Evolutionary conservation across 2,329 filamentous ascomycete species (phyloP).

Genomic region (Ophiocordyceps camponoti-rufipedis): DNA sequence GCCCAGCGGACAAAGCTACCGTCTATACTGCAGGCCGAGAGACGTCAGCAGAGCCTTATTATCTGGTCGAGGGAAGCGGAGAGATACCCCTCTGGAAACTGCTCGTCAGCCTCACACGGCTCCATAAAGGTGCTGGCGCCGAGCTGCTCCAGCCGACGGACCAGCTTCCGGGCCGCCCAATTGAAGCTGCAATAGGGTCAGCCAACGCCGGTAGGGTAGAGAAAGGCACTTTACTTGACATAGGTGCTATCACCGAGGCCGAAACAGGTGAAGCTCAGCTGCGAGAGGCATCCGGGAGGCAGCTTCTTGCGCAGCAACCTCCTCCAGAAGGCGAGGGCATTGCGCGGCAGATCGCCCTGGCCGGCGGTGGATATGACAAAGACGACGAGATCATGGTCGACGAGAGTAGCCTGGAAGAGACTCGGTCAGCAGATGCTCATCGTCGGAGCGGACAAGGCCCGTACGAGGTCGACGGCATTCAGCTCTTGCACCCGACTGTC

Average conservation of each 20-base stretch:
- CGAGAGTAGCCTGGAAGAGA: constrained; percentile 25
- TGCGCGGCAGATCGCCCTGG: constrained; percentile 81
- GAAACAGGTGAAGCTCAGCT: constrained; percentile 65
- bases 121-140: constrained; percentile 62
- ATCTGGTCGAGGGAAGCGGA: background rate
- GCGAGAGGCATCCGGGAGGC: constrained; percentile 46
- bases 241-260: constrained; percentile 92
- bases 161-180: constrained; percentile 76
- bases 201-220: background rate
- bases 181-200: constrained; percentile 50
- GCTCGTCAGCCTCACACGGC: constrained; percentile 78
- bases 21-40: constrained; percentile 43
- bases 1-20: constrained; percentile 69
- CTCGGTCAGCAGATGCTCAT: background rate
- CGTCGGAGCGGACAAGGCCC: constrained; percentile 11
- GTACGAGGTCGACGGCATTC: constrained; percentile 56
- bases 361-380: constrained; percentile 85
- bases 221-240: constrained; percentile 43
- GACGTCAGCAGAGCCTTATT: background rate
- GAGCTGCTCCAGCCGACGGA: constrained; percentile 67
- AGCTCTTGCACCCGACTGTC: constrained; percentile 57
- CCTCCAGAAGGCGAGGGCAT: constrained; percentile 70
- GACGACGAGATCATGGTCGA: constrained; percentile 41
- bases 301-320: constrained; percentile 65
- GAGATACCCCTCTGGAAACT: constrained; percentile 70